Percentiles rank a stretch among this genome's conserved stretches.
Conservation (phyloP, 257 asterid genomes). For the Verbena officinalis region DNA sequence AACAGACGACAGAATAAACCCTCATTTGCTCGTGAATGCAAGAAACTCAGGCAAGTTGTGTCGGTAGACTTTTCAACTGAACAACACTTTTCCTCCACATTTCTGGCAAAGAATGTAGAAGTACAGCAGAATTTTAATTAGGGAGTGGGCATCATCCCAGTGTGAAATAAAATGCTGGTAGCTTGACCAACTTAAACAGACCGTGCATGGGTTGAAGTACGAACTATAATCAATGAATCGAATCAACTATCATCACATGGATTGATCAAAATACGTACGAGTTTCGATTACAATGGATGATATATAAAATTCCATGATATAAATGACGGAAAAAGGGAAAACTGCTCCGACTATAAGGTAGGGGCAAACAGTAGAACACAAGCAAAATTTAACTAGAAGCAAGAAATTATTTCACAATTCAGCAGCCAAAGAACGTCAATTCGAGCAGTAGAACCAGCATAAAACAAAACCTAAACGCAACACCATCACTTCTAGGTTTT, state of each 20-base stretch:
- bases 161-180: no score
- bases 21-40: no score
- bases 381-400: not conserved
- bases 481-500: not conserved
- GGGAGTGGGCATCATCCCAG: no score
- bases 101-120: no score
- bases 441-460: constrained; percentile 8
- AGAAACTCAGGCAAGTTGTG: no score
- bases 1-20: no score
- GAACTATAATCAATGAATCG: no score
- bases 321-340: not conserved
- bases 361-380: constrained; percentile 1
- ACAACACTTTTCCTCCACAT: no score
- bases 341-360: not conserved
- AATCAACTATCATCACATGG: not conserved
- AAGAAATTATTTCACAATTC: not conserved
- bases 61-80: no score
- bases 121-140: no score
- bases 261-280: not conserved
- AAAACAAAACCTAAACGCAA: not conserved
- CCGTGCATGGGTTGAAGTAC: no score
- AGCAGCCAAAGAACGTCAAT: not conserved
- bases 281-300: not conserved
- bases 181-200: no score
- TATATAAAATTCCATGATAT: not conserved